These are phyloP conservation scores for Fraxinus dipetala DNA, from an alignment of 305 asterid species.

Conservation along the genomic window DNA sequence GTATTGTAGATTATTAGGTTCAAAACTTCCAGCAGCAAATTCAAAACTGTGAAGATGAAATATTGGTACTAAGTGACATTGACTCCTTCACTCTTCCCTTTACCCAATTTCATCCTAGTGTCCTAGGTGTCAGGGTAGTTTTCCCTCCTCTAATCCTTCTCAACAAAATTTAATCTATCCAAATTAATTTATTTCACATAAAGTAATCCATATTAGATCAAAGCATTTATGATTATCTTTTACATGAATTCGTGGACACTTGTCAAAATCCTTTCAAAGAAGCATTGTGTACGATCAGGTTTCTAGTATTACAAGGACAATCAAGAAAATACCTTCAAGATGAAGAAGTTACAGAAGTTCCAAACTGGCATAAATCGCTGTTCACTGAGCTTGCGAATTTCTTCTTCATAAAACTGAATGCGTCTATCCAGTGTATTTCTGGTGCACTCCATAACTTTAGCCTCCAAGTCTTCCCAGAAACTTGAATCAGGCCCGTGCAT, in stretches of 20 bases:
- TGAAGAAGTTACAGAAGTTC: constrained; percentile 96
- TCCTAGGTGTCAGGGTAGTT: constrained; percentile 1
- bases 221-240: background rate
- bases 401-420: constrained; percentile 96
- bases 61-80: constrained; percentile 16
- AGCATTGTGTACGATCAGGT: background rate
- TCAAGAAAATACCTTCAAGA: constrained; percentile 61
- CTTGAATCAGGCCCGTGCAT: constrained; percentile 77
- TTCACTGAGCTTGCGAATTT: constrained; percentile 97
- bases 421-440: constrained; percentile 91
- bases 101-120: background rate
- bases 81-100: background rate
- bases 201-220: background rate
- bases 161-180: background rate
- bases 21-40: constrained; percentile 12
- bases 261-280: background rate
- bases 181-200: background rate
- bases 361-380: constrained; percentile 94
- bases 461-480: constrained; percentile 94
- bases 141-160: constrained; percentile 4
- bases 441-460: constrained; percentile 78
- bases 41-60: constrained; percentile 7
- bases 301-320: constrained; percentile 12
- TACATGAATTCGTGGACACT: background rate
- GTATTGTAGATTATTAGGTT: constrained; percentile 11